Conservation (phyloP, 2,329 filamentous ascomycete genomes). For the Monilinia fructicola region DNA sequence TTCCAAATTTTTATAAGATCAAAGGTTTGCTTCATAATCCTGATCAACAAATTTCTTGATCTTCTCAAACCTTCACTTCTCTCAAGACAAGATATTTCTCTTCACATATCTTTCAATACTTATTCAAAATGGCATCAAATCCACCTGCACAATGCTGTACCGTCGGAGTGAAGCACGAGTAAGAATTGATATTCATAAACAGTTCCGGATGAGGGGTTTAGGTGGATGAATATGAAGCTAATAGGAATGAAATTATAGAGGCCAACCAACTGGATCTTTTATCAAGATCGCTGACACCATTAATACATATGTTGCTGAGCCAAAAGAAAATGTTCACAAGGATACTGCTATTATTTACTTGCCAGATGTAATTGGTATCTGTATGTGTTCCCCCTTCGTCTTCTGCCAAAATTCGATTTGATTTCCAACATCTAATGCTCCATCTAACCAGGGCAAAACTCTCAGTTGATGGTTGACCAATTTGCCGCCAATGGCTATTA, state of each 20-base stretch:
- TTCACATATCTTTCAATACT: not conserved
- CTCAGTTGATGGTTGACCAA: constrained; percentile 69
- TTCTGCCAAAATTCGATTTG: not conserved
- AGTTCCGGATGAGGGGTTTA: not conserved
- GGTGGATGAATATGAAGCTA: not conserved
- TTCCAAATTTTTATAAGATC: constrained; percentile 5
- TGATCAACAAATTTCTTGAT: not conserved
- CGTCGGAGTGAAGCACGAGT: constrained; percentile 41
- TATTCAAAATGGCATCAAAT: constrained; percentile 39
- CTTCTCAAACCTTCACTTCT: not conserved
- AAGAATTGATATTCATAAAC: constrained; percentile 21
- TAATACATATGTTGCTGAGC: constrained; percentile 39
- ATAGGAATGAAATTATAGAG: constrained; percentile 27
- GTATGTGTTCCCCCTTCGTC: not conserved
- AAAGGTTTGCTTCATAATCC: not conserved
- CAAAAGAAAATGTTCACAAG: constrained; percentile 36
- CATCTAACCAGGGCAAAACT: constrained; percentile 48
- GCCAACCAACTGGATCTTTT: constrained; percentile 35
- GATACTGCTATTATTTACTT: constrained; percentile 40
- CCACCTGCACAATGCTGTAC: constrained; percentile 41
- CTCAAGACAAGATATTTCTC: not conserved
- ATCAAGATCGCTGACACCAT: constrained; percentile 38
- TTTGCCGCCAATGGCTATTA: constrained; percentile 62
- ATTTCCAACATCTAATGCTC: constrained; percentile 31
- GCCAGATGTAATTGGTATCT: constrained; percentile 40